Evolutionary conservation across 495 filamentous ascomycete species (phyloP), one percentile per base, ranked within the genome.

Genomic region (Apiosordaria backusii): DNA sequence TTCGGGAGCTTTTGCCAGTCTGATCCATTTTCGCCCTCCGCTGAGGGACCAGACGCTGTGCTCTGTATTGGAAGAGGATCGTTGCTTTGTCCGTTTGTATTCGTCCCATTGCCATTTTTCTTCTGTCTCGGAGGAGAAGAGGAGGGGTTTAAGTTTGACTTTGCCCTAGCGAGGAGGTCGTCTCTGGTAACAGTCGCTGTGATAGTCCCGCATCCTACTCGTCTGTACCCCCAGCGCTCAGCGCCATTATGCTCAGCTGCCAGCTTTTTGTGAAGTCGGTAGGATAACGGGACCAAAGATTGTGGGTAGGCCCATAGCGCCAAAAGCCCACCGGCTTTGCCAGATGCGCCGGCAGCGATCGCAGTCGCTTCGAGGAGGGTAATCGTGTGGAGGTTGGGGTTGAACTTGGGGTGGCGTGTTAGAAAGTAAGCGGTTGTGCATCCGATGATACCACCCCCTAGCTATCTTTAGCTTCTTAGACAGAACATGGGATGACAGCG

Each of bases 371-470:
- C 95, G 67, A 99, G 82, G 35, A 99, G 86, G 15, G 90, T 97
- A 68, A 99, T 87, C 61, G 80, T 88, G 74, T 97, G 90, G 40
- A 86, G 83, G 5, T 82, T 74, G 23, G 91, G 86, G 74, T 95
- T 84, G 78, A 89, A 99, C 23, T 86, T 86, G 13, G 91, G 90
- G 77, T 99, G 95, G 67, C 92, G 89, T 1, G 92, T 94, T 16
- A 99, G 82, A 74, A 90, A 98, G 77, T 99, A 99, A 61, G 95
- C 95, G 16, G 92, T 92, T 63, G 92, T 95, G 76, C 88, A 90
- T 71, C 95, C 95, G 72, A 99, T 97, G 64, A 99, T 93, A 73
- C 95, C 95, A 70, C 94, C 95, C 69, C 95, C 94, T 93, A 63
- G 10, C 1, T 6, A 2, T 0, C 19, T 16, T 53, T 45, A 40